A percentile compares a stretch with the other conserved stretches of the same genome.
Evolutionary conservation across 2,329 filamentous ascomycete genomes (phyloP).

Genomic region (Didymella glomerata): DNA sequence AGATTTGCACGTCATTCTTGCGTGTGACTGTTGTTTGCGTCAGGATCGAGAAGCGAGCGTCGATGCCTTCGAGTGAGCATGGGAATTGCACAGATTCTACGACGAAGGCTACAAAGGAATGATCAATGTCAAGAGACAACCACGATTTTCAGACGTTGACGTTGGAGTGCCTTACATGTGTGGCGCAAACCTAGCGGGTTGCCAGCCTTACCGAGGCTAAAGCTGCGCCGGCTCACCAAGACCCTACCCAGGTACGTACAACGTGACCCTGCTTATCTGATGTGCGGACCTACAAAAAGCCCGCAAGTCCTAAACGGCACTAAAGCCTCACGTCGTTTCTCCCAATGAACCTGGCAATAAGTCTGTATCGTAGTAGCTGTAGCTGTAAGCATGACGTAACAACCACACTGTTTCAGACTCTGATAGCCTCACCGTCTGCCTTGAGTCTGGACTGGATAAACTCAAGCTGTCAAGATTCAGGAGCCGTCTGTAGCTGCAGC

Average conservation of each 20-base stretch:
- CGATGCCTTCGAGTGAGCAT: neutral
- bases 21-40: neutral
- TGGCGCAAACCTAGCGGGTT: neutral
- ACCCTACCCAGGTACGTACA: neutral
- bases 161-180: neutral
- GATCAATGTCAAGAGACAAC: neutral
- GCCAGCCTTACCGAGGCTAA: neutral
- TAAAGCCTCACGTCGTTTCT: neutral
- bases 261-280: neutral
- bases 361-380: neutral
- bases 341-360: neutral
- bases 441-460: neutral
- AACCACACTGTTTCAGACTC: neutral
- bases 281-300: neutral
- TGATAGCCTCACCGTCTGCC: neutral
- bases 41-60: neutral
- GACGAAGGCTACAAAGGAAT: too few relatives aligned
- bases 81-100: neutral
- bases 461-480: neutral
- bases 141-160: neutral
- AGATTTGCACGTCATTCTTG: slow-evolving; percentile 2
- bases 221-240: neutral
- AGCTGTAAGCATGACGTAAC: slow-evolving; percentile 3
- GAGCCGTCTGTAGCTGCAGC: neutral
- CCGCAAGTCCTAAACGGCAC: neutral